These are phyloP conservation scores for Glomus cerebriforme DNA, from an alignment of 192 early-diverging fungal species.

Conservation along the genomic window DNA sequence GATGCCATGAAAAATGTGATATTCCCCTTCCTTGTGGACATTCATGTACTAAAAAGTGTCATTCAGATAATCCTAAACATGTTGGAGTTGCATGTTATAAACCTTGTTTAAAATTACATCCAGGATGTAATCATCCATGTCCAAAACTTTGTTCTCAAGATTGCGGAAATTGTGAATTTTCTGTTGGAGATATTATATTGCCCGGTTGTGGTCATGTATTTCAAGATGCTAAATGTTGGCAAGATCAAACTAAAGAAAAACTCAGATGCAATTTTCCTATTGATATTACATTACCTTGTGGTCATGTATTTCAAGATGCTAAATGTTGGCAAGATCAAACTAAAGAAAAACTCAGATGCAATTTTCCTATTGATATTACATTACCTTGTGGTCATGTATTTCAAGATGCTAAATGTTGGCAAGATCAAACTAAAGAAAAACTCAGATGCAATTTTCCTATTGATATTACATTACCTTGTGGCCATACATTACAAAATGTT, in stretches of 20 bases:
- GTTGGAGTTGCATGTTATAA: conserved; percentile 42
- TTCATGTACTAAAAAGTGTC: conserved; percentile 40
- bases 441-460: no score
- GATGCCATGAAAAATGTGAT: conserved; percentile 50
- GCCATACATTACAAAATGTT: no score
- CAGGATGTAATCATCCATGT: conserved; percentile 50
- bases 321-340: conserved; percentile 32
- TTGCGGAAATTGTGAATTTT: conserved; percentile 45
- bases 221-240: no score
- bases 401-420: no score
- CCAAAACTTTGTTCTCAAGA: conserved; percentile 45
- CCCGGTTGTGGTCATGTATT: no score
- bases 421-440: no score
- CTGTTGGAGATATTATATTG: background rate
- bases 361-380: background rate
- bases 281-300: conserved; percentile 33
- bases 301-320: conserved; percentile 34
- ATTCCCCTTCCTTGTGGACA: conserved; percentile 55
- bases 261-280: conserved; percentile 23
- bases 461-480: no score
- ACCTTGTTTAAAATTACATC: conserved; percentile 44
- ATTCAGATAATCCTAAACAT: conserved; percentile 38
- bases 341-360: background rate
- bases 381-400: no score
- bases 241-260: background rate